Percentiles rank a stretch among this genome's conserved stretches.
Evolutionary conservation across 345 rosid species (phyloP).

Genomic region (Ceriops decandra): DNA sequence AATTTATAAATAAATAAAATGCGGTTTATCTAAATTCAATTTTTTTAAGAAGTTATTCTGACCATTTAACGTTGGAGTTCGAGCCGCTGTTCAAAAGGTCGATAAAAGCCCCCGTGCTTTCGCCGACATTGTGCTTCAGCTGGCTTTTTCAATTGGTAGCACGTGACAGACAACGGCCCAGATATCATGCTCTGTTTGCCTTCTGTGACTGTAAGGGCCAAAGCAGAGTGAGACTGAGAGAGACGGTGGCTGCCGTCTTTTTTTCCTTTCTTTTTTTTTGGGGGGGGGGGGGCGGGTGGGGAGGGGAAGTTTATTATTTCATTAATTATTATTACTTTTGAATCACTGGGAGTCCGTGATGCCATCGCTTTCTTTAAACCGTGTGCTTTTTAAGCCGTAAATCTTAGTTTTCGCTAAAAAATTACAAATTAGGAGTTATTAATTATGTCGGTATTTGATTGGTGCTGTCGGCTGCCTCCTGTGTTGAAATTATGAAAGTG

Average conservation of each 20-base stretch:
- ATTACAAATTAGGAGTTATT: too few species aligned
- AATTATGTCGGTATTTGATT: too few species aligned
- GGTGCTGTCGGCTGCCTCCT: too few species aligned
- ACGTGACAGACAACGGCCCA: constrained; percentile 18
- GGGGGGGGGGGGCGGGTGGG: neutral
- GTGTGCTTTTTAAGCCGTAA: too few species aligned
- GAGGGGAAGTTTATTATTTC: neutral
- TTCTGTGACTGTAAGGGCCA: constrained; percentile 7
- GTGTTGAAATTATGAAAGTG: too few species aligned
- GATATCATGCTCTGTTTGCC: neutral
- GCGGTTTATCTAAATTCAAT: too few species aligned
- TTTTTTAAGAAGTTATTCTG: too few species aligned
- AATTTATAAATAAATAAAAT: too few species aligned
- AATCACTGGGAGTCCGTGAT: constrained; percentile 21
- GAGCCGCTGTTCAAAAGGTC: neutral
- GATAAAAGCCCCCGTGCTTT: neutral
- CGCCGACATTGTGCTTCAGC: neutral
- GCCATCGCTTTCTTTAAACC: neutral
- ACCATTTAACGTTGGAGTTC: neutral
- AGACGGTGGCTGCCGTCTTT: too few species aligned
- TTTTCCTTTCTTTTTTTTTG: too few species aligned
- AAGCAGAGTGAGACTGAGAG: neutral
- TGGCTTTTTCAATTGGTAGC: neutral
- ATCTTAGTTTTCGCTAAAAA: too few species aligned
- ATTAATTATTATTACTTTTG: too few species aligned